Evolutionary conservation across 345 rosid genomes (phyloP).

Genomic region (Bruguiera gymnorhiza): DNA sequence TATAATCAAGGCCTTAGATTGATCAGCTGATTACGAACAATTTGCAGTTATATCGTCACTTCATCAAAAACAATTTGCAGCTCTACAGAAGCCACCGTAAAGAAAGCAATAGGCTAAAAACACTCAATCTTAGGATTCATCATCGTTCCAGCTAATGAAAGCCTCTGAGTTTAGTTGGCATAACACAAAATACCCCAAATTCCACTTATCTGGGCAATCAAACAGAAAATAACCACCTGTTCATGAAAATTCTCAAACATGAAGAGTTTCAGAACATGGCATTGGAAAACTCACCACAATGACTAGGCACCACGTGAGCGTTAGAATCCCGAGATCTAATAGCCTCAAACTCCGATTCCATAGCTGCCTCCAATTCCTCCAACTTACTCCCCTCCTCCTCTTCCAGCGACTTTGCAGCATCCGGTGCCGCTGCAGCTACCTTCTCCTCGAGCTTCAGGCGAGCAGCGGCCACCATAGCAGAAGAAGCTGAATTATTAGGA

Average conservation of each 20-base stretch:
- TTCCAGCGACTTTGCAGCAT: constrained; percentile 23
- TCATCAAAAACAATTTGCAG: too few relatives aligned
- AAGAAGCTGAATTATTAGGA: constrained; percentile 41
- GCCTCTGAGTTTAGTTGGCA: too few relatives aligned
- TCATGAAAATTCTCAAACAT: background rate
- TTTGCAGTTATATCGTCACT: too few relatives aligned
- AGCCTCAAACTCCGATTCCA: constrained; percentile 76
- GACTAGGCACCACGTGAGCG: constrained; percentile 81
- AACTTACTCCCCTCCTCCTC: constrained; percentile 48
- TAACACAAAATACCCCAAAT: too few relatives aligned
- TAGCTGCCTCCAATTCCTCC: constrained; percentile 74
- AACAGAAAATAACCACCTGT: background rate
- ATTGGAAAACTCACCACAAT: constrained; percentile 63
- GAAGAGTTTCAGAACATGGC: background rate
- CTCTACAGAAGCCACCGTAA: too few relatives aligned
- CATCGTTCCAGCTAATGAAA: too few relatives aligned
- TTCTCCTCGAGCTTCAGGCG: constrained; percentile 36
- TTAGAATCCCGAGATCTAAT: constrained; percentile 72
- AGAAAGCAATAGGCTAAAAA: too few relatives aligned
- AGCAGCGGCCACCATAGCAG: constrained; percentile 14
- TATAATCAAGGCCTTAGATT: too few relatives aligned
- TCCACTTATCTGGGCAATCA: too few relatives aligned
- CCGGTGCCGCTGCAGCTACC: constrained; percentile 13
- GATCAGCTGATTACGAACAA: too few relatives aligned
- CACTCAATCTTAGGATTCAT: too few relatives aligned